Evolutionary conservation across 2,329 filamentous ascomycete genomes (phyloP).

Genomic region (Raffaelea ambrosiae): DNA sequence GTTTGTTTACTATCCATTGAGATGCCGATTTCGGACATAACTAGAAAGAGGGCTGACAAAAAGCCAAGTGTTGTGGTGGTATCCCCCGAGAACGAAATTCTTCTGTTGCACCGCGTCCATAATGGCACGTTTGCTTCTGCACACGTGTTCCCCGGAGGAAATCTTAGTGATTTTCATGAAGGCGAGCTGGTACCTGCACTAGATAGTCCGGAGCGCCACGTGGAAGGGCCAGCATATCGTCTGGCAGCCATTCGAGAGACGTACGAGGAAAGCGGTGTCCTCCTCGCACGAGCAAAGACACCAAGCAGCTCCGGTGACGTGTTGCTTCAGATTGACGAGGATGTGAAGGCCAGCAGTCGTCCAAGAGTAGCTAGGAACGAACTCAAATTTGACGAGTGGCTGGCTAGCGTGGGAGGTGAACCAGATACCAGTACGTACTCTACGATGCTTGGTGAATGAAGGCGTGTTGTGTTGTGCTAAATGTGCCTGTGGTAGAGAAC

Average conservation of each 20-base stretch:
- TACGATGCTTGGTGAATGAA: neutral
- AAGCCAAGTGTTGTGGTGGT: slow-evolving; percentile 67
- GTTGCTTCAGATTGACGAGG: slow-evolving; percentile 52
- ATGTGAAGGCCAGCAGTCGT: slow-evolving; percentile 56
- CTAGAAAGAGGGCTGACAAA: no score
- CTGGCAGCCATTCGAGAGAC: slow-evolving; percentile 80
- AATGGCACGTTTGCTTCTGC: slow-evolving; percentile 81
- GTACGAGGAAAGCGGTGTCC: slow-evolving; percentile 89
- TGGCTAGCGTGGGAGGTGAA: slow-evolving; percentile 43
- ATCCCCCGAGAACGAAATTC: slow-evolving; percentile 77
- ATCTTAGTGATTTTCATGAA: slow-evolving; percentile 70
- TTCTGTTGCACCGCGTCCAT: slow-evolving; percentile 78
- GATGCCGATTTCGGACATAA: no score
- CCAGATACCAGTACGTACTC: slow-evolving; percentile 53
- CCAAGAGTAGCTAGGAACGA: slow-evolving; percentile 59
- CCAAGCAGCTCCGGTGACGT: slow-evolving; percentile 14
- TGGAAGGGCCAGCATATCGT: slow-evolving; percentile 67
- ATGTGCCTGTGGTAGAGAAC: slow-evolving; percentile 29
- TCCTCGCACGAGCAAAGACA: slow-evolving; percentile 50
- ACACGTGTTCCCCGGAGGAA: slow-evolving; percentile 92
- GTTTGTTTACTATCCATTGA: neutral
- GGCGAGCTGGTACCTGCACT: slow-evolving; percentile 38
- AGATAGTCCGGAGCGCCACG: slow-evolving; percentile 49
- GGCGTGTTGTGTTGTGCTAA: no score
- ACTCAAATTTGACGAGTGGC: slow-evolving; percentile 59